Evolutionary conservation across 176 grass and related monocot genomes (phyloP), one percentile per base, ranked within the genome.

Genomic region (Alopecurus myosuroides): DNA sequence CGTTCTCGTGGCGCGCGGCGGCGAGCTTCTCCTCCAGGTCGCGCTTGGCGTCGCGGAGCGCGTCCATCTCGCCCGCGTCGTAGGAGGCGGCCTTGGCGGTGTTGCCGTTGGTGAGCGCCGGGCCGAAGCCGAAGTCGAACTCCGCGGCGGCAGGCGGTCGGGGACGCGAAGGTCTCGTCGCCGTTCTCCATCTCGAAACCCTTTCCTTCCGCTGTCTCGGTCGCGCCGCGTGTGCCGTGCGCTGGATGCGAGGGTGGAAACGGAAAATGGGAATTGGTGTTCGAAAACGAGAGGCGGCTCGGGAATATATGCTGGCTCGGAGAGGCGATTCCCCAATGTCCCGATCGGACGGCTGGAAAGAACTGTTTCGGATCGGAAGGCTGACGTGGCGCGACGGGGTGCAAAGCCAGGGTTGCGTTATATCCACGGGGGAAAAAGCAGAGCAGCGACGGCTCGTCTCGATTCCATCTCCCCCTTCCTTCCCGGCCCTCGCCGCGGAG

Each of bases 11-110:
- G 67, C 40, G 34, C 41, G 78, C 69, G 40, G 48, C 80, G 14
- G 77, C 87, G 22, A 92, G 87, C 80, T 84, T 50, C 79, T 78
- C 82, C 86, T 92, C 90, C 49, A 92, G 84, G 58, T 81, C 90
- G 49, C 33, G 87, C 84, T 86, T 92, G 20, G 80, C 84, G 33
- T 62, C 75, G 79, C 80, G 79, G 40, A 89, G 87, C 3, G 40
- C 80, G 56, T 80, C 79, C 50, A 92, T 70, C 90, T 92, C 87
- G 26, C 22, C 89, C 34, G 45, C 52, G 78, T 81, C 65, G 82
- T 73, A 42, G 51, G 26, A 2, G 58, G 60, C 10, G 29, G 67
- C 15, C 78, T 88, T 88, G 64, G 22, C 0, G 44, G 25, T 12
- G 35, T 40, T 2, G 41, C 74, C 76, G 81, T 90, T 90, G 84